These are phyloP conservation scores for Aspergillus pseudonomiae DNA, from an alignment of 2,329 filamentous ascomycete species.

Conservation along the genomic window DNA sequence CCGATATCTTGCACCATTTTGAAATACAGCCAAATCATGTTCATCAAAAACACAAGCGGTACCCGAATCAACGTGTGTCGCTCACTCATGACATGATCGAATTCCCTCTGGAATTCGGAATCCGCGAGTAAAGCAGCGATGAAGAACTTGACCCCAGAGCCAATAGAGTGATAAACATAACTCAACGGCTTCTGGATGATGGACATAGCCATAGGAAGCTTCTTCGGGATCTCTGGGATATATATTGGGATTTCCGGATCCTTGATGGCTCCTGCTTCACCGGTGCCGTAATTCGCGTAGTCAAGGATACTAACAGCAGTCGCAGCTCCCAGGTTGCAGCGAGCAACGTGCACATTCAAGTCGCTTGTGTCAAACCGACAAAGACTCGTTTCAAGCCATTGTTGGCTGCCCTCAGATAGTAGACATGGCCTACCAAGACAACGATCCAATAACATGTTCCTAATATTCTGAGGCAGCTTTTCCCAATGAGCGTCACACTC, in stretches of 20 bases:
- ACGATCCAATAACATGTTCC: slow-evolving; percentile 50
- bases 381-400: slow-evolving; percentile 48
- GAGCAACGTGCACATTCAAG: slow-evolving; percentile 50
- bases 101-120: slow-evolving; percentile 55
- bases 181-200: slow-evolving; percentile 39
- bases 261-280: slow-evolving; percentile 27
- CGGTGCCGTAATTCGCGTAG: slow-evolving; percentile 33
- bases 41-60: slow-evolving; percentile 46
- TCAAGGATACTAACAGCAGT: slow-evolving; percentile 37
- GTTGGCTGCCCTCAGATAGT: slow-evolving; percentile 44
- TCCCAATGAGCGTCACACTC: slow-evolving; percentile 58
- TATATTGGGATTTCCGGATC: slow-evolving; percentile 30
- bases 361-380: slow-evolving; percentile 41
- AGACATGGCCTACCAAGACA: slow-evolving; percentile 48
- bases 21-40: slow-evolving; percentile 53
- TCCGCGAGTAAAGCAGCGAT: slow-evolving; percentile 56
- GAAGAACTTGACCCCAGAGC: slow-evolving; percentile 52
- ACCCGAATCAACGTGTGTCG: slow-evolving; percentile 40
- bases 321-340: slow-evolving; percentile 53
- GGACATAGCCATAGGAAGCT: slow-evolving; percentile 25
- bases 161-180: slow-evolving; percentile 48
- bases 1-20: slow-evolving; percentile 48
- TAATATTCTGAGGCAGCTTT: slow-evolving; percentile 49
- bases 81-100: slow-evolving; percentile 47
- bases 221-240: slow-evolving; percentile 33